Base-by-base conservation (phyloP, 768 basidiomycete genomes). In the Mrakia gelida region DNA sequence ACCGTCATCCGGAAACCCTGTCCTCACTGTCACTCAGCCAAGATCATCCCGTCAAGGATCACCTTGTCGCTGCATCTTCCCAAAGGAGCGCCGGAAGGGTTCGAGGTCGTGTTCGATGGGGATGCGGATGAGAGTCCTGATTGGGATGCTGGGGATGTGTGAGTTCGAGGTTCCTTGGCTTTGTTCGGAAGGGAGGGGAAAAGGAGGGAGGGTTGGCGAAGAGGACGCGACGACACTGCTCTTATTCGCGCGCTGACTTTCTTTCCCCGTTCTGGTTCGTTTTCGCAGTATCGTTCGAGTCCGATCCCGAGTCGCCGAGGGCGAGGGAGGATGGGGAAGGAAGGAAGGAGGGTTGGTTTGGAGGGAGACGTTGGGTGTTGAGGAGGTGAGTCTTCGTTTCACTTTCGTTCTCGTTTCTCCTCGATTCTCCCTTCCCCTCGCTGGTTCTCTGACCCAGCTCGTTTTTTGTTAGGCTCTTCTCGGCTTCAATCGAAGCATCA, bases 121-220 rank as follows among this genome's bases (percentile, higher is more conserved):
- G 95, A 98, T 83, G 92, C 92, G 65, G 97, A 98, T 83, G 95
- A 99, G 86, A 92, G 88, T 76, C 93, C 94, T 4, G 97, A 98
- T 81, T 97, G 92, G 92, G 95, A 96, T 82, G 87, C 97, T 9
- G 97, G 97, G 11, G 95, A 99, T 85, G 89, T 99, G 73, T 87
- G 98, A 56, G 87, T 98, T 71, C 87, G 94, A 72, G 90, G 98
- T 21, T 86, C 91, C 80, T 94, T 91, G 82, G 82, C n/a, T n/a
- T n/a, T n/a, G 88, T 88, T 84, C 90, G 90, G 81, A 88, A 90
- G 78, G 89, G 88, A n/a, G 18, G 49, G 80, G 89, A 88, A 26
- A 16, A 80, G n/a, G 41, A 73, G 80, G 94, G 93, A 70, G 89
- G 32, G 30, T 21, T 16, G 21, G n/a, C 1, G 28, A 28, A 6